These are phyloP conservation scores for Fagus sylvatica DNA, from an alignment of 306 rosid genomes.

Conservation along the genomic window DNA sequence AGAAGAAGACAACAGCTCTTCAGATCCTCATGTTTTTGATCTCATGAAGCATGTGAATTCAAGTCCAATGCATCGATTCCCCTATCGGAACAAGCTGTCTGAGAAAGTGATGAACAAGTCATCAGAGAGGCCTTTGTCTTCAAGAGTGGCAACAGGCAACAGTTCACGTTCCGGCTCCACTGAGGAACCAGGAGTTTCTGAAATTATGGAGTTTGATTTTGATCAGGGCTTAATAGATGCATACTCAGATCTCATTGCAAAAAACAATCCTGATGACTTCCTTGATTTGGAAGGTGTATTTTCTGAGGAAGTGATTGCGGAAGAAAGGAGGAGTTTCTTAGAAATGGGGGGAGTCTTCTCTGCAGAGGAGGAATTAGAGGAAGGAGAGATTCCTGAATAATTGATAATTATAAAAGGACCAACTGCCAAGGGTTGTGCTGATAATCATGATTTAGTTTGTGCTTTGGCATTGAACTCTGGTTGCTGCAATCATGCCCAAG, in stretches of 20 bases:
- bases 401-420: conserved; percentile 16
- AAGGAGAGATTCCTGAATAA: conserved; percentile 81
- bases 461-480: background rate
- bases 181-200: conserved; percentile 32
- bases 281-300: conserved; percentile 54
- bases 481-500: background rate
- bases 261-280: conserved; percentile 57
- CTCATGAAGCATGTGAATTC: conserved; percentile 45
- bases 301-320: conserved; percentile 33
- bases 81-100: conserved; percentile 22
- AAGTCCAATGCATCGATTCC: conserved; percentile 32
- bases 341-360: conserved; percentile 25
- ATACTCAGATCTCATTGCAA: conserved; percentile 52
- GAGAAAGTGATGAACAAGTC: conserved; percentile 28
- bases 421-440: background rate
- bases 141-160: conserved; percentile 35
- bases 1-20: conserved; percentile 47
- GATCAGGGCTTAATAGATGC: conserved; percentile 62
- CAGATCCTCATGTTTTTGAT: conserved; percentile 54
- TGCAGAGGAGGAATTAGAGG: conserved; percentile 65
- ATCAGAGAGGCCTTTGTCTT: conserved; percentile 33
- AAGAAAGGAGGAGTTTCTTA: conserved; percentile 30
- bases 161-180: conserved; percentile 24
- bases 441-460: background rate
- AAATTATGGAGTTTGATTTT: conserved; percentile 48